Evolutionary conservation across 2,329 filamentous ascomycete species (phyloP).

Genomic region (Talaromyces sp.): DNA sequence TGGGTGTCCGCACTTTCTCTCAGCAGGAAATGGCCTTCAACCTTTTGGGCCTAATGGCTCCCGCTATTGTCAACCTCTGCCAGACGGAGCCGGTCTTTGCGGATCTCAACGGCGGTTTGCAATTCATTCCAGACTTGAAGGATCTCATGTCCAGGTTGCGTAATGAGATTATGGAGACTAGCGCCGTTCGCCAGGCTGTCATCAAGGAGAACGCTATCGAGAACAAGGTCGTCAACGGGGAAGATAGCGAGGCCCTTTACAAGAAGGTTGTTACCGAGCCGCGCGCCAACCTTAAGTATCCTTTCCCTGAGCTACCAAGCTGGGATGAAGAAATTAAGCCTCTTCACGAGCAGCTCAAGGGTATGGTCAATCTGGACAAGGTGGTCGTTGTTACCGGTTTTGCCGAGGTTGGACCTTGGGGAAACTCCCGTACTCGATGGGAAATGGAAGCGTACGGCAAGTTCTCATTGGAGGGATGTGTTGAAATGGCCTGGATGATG

Average conservation of each 20-base stretch:
- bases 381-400: constrained; percentile 97
- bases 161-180: constrained; percentile 91
- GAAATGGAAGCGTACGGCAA: constrained; percentile 98
- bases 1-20: constrained; percentile 95
- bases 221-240: constrained; percentile 95
- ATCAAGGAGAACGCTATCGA: constrained; percentile 94
- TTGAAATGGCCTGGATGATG: constrained; percentile 99
- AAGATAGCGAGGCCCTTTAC: constrained; percentile 86
- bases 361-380: constrained; percentile 98
- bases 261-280: constrained; percentile 92
- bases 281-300: constrained; percentile 95
- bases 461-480: constrained; percentile 95
- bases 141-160: constrained; percentile 88
- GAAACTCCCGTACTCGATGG: constrained; percentile 96
- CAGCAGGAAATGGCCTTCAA: constrained; percentile 99
- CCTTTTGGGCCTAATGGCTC: constrained; percentile 90
- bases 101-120: constrained; percentile 93
- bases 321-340: constrained; percentile 90
- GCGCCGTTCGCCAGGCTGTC: constrained; percentile 87
- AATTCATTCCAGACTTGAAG: constrained; percentile 96
- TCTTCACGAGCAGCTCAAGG: constrained; percentile 82
- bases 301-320: constrained; percentile 84
- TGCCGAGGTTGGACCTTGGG: constrained; percentile 87
- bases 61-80: constrained; percentile 89
- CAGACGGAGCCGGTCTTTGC: constrained; percentile 94